These are phyloP conservation scores for Mucor mucedo DNA, from an alignment of 371 early-diverging fungal species.

Conservation along the genomic window DNA sequence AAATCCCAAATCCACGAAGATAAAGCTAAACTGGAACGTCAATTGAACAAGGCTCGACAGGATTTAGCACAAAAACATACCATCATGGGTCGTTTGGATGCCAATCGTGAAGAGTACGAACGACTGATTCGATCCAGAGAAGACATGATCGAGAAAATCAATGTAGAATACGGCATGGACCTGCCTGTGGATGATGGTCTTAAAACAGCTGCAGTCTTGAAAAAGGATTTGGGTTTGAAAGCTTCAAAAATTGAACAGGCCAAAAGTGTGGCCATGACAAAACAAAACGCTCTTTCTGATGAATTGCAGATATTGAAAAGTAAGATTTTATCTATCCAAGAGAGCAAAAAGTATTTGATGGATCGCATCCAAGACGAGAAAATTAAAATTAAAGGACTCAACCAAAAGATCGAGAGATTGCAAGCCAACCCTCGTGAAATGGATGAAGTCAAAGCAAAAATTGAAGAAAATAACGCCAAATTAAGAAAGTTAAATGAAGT, in stretches of 20 bases:
- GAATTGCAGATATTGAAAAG: constrained; percentile 25
- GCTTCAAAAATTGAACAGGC: not conserved
- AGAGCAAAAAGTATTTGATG: constrained; percentile 21
- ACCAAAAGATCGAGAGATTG: constrained; percentile 3
- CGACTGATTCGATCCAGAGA: constrained; percentile 19
- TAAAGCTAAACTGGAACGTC: constrained; percentile 10
- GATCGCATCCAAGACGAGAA: constrained; percentile 12
- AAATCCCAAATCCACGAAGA: constrained; percentile 1
- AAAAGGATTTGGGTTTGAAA: not conserved
- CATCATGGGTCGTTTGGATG: constrained; percentile 24
- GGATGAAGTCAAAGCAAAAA: constrained; percentile 3
- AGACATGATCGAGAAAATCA: constrained; percentile 20
- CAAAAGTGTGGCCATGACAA: constrained; percentile 19
- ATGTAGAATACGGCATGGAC: not conserved
- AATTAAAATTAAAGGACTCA: constrained; percentile 4
- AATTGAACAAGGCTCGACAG: constrained; percentile 19
- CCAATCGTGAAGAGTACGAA: constrained; percentile 21
- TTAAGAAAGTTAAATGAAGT: constrained; percentile 4
- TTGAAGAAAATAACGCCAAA: constrained; percentile 14
- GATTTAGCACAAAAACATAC: constrained; percentile 29
- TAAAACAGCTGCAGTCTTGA: constrained; percentile 2
- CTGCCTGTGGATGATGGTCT: constrained; percentile 10
- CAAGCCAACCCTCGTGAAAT: constrained; percentile 12
- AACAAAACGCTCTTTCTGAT: constrained; percentile 27
- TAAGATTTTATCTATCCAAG: constrained; percentile 18